These are phyloP conservation scores for Russula vinacea DNA, from an alignment of 768 basidiomycete genomes.

Conservation along the genomic window DNA sequence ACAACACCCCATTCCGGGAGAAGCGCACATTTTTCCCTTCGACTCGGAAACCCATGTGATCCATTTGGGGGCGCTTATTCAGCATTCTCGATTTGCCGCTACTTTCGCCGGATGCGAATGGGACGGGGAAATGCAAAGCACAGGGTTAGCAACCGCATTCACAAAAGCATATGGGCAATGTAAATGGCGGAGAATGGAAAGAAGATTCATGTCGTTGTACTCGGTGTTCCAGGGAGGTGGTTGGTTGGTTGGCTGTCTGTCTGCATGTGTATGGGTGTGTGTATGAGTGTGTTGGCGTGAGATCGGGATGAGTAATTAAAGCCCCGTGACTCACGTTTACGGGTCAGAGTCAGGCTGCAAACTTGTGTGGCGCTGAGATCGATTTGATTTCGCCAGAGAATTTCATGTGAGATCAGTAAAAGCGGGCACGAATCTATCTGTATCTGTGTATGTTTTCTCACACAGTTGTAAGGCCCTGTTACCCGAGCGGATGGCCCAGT, in stretches of 20 bases:
- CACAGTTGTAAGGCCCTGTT: not conserved
- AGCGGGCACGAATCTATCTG: not conserved
- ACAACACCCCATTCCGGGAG: not conserved
- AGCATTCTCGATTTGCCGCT: conserved; percentile 13
- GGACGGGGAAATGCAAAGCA: not conserved
- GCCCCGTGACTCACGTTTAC: conserved; percentile 3
- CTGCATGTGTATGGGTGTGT: not conserved
- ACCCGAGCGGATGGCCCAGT: not conserved
- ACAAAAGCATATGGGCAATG: not conserved
- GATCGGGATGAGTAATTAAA: conserved; percentile 15
- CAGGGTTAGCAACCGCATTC: not conserved
- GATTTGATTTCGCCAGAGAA: not conserved
- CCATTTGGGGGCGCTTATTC: not conserved
- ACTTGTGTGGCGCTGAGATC: conserved; percentile 6
- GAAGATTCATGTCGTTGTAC: not conserved
- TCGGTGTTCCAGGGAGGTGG: no score
- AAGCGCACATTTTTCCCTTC: not conserved
- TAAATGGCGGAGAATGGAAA: conserved; percentile 5
- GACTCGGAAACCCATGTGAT: conserved; percentile 11
- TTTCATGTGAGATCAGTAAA: conserved; percentile 5
- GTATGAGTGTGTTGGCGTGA: not conserved
- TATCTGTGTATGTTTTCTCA: not conserved
- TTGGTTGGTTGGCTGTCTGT: not conserved
- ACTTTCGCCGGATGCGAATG: not conserved
- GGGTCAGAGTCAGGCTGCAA: not conserved